Base-by-base conservation (phyloP, 306 rosid genomes). In the Potentilla sterilis region DNA sequence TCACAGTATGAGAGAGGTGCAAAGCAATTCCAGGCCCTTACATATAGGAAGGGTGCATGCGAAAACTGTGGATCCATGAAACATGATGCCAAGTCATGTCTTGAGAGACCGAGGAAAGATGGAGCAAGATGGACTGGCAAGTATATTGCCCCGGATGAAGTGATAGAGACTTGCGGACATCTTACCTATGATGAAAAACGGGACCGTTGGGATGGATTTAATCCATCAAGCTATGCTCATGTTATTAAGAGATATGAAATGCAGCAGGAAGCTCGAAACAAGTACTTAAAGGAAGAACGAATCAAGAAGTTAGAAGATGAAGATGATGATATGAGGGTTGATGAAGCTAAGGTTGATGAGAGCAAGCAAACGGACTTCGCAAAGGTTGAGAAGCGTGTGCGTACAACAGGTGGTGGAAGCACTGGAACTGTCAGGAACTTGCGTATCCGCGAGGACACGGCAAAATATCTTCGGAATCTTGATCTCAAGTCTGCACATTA, bases 391-490 rank as follows among this genome's bases (percentile, higher is more conserved):
- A 90, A 90, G 65, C 65, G 18, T 12, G 65, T 59, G 38, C 38
- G 65, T 4, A 28, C 65, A 59, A 12, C 65, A 1, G 89, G 92
- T 64, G 89, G 92, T 75, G 90, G 90, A 11, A 87, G 86, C 83
- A 87, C 92, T 9, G 89, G 96, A 81, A 86, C 95, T 78, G 89
- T 87, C 21, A 87, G 90, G 92, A 86, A 67, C 68, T 82, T 84
- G 18, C 40, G 65, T 28, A 59, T 59, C 2, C 65, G 65, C 0
- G 38, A 59, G 6, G 65, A 28, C 65, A 59, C 38, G 14, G 65
- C 65, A 59, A 59, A 59, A 5, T 59, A 59, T 59, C 65, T 59
- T 4, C 16, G 15, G 34, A 59, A 59, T 28, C 65, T 59, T 59
- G 65, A 59, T 59, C 18, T 24, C 16, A 59, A 59, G 16, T 59